Evolutionary conservation across 2,329 filamentous ascomycete genomes (phyloP), one percentile per base, ranked within the genome.

Genomic region (Chaetomiaceae sp.): DNA sequence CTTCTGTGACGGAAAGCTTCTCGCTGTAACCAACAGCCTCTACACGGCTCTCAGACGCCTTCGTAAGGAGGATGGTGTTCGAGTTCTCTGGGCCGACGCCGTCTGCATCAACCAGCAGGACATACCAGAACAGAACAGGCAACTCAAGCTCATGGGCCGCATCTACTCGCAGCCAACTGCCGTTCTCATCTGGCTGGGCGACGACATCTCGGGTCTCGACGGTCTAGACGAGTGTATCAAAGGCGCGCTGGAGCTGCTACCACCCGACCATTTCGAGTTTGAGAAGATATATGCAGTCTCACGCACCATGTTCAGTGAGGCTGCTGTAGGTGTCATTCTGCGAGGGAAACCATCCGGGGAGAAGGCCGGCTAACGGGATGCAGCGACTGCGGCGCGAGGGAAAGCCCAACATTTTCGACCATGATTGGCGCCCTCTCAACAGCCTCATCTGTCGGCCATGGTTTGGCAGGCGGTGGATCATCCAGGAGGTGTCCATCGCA

Each of bases 401-500:
- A 8, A 43, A 50, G 38, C 47, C 47, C 15, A 50, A 50, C 29
- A 19, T 50, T n/a, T n/a, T 17, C 15, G 38, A 43, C 20, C 27
- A 50, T 15, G 29, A 50, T 29, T 50, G 47, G 47, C 38, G 29
- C 3, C 47, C 38, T 8, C 43, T 50, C 4, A 29, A 8, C 5
- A 42, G 23, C 15, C 20, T 50, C 2, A 11, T 50, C 15, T 34
- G 6, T 9, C 38, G 38, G 6, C 47, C 47, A 2, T 50, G 47
- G 37, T 50, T 50, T n/a, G 38, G 27, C 20, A 42, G 47, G 25
- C 34, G 47, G 6, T 50, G 47, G 47, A 43, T 50, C 11, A 50
- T 50, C 20, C 47, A 50, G 29, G 47, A 50, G 29, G 38, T 50
- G 2, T 19, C 39, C 9, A 27, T 43, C 15, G 47, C 47, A 4